Evolutionary conservation across 2,329 filamentous ascomycete species (phyloP).

Genomic region (Alternaria novae-zelandiae): DNA sequence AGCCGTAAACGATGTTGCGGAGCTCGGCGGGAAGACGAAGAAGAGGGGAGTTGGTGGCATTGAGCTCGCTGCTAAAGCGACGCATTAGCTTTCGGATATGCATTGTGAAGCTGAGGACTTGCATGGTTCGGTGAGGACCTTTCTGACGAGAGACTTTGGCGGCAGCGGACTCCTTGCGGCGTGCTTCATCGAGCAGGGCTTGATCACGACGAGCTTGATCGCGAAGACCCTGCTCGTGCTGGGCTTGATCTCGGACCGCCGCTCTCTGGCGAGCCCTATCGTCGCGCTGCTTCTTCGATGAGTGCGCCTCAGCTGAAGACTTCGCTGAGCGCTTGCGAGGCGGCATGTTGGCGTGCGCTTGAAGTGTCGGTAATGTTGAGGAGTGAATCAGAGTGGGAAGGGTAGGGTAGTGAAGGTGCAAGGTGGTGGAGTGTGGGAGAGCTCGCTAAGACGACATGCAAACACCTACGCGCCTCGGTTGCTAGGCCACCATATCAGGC

Average conservation of each 20-base stretch:
- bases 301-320: background rate
- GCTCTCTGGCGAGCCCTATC: background rate
- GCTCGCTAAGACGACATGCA: background rate
- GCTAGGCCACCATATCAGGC: background rate
- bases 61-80: no score
- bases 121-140: accelerated
- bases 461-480: background rate
- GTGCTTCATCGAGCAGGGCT: background rate
- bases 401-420: no score
- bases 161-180: background rate
- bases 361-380: background rate
- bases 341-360: background rate
- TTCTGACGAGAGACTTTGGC: no score
- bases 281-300: background rate
- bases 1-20: no score
- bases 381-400: no score
- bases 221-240: no score
- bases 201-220: no score
- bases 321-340: background rate
- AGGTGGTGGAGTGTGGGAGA: background rate
- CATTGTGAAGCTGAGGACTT: background rate
- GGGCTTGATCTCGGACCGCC: no score
- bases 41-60: no score
- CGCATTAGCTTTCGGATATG: no score
- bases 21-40: no score